A percentile compares a stretch with the other conserved stretches of the same genome.
These are phyloP conservation scores for Podospora bellae-mahoneyi DNA, from an alignment of 495 filamentous ascomycete genomes.

Conservation along the genomic window DNA sequence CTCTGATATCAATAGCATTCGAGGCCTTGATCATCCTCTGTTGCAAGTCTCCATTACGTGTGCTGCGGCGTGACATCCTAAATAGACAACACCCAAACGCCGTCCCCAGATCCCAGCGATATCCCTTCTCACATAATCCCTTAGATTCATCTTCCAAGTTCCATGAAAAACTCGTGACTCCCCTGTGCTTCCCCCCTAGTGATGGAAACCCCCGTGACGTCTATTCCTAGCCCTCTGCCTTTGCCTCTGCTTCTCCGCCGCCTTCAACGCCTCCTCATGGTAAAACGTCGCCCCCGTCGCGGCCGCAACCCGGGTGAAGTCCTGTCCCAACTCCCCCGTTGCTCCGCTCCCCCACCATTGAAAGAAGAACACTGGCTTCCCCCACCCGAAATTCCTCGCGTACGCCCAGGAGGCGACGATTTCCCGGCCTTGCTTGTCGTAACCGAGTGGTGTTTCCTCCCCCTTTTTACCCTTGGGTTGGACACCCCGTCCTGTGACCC, in stretches of 20 bases:
- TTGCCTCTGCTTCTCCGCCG: background rate
- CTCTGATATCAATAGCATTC: too few relatives aligned
- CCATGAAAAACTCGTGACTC: too few relatives aligned
- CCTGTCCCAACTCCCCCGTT: slow-evolving; percentile 7
- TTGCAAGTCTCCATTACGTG: too few relatives aligned
- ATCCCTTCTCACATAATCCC: too few relatives aligned
- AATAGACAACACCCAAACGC: too few relatives aligned
- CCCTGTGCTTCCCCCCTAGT: too few relatives aligned
- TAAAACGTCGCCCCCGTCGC: background rate
- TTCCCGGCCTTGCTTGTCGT: background rate
- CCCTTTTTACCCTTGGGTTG: background rate
- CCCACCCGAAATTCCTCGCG: background rate
- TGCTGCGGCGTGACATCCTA: too few relatives aligned
- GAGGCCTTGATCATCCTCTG: too few relatives aligned
- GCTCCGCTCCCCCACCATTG: background rate
- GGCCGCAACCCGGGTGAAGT: slow-evolving; percentile 7
- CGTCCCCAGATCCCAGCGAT: too few relatives aligned
- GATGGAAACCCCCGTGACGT: background rate
- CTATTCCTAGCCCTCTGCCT: background rate
- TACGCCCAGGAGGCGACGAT: slow-evolving; percentile 1
- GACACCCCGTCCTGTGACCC: background rate
- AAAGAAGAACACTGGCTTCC: background rate
- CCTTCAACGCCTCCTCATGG: background rate
- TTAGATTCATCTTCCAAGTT: too few relatives aligned
- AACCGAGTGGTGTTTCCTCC: background rate